Base-by-base conservation (phyloP, 768 basidiomycete genomes). In the Agrocybe pediades region DNA sequence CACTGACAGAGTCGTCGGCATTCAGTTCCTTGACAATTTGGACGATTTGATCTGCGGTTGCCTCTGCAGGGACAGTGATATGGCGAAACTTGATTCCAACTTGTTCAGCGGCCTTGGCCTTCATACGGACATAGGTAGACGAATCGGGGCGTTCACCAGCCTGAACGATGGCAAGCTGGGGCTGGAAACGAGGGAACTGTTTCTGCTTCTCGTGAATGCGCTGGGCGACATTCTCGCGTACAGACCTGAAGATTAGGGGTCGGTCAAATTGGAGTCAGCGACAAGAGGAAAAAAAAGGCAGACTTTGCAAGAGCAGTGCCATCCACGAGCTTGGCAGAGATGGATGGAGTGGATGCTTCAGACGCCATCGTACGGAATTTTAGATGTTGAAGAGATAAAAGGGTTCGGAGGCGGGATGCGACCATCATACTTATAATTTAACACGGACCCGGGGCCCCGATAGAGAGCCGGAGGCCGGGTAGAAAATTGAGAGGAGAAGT, bases 121-220 rank as follows among this genome's bases (percentile, higher is more conserved):
- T 99, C 96, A 98, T 98, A 65, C 93, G 92, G 60, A 99, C 87
- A 72, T 99, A 99, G 39, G 88, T 87, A 17, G 79, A 75, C 5
- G 95, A 98, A 69, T 98, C 96, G 19, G 93, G 86, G 54, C 92
- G 88, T 25, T 87, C 84, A 49, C 97, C 97, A 46, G 93, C 94
- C 72, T 98, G 97, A 41, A 99, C 82, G 71, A 99, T 93, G 61
- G 85, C 90, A 16, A 99, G 82, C 68, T 87, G 85, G 11, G 97
- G 91, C 63, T 87, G 83, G 77, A 98, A 99, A 19, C 89, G 88
- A n/a, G 95, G 91, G 69, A 81, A 86, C 56, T 74, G 78, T 3
- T 81, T 71, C 64, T 88, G 87, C 42, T 86, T 68, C 1, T 81
- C 62, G 39, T 76, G 75, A 70, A 98, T 92, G 51, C 80, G 80